A percentile compares a stretch with the other conserved stretches of the same genome.
Conservation (phyloP, 208 protist genomes). For the Strigomonas culicis region DNA sequence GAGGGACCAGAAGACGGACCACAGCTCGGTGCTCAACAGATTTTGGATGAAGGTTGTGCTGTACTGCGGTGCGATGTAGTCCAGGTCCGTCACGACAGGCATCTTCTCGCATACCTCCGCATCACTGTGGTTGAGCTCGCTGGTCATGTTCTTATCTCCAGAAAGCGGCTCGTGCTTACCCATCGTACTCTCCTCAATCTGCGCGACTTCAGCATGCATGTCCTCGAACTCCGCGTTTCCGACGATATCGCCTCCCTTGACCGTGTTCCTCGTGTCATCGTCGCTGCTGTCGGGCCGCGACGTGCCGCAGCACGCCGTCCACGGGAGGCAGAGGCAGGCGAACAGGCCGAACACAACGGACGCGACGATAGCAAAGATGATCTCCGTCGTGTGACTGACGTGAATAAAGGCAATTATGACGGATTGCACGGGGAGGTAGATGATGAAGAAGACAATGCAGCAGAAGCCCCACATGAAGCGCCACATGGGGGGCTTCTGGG, state of each 20-base stretch:
- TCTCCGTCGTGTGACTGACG: background rate
- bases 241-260: background rate
- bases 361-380: conserved; percentile 23
- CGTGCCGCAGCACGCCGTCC: background rate
- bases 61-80: conserved; percentile 67
- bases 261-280: background rate
- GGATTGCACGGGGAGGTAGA: conserved; percentile 26
- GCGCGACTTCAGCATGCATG: background rate
- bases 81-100: conserved; percentile 28
- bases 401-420: conserved; percentile 13
- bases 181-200: background rate
- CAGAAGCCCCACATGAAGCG: conserved; percentile 26
- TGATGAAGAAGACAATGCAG: conserved; percentile 23
- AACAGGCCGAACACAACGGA: conserved; percentile 14
- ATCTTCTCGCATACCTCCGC: too few relatives aligned
- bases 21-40: conserved; percentile 33
- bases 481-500: conserved; percentile 23
- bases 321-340: background rate
- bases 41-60: conserved; percentile 46
- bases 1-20: conserved; percentile 43
- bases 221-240: conserved; percentile 10
- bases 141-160: too few relatives aligned
- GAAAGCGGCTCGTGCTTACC: background rate
- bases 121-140: too few relatives aligned
- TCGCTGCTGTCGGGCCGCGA: too few relatives aligned